phyloP scores from a whole-genome alignment of 371 early-diverging fungal genomes.

The Sporodiniella umbellata region DNA sequence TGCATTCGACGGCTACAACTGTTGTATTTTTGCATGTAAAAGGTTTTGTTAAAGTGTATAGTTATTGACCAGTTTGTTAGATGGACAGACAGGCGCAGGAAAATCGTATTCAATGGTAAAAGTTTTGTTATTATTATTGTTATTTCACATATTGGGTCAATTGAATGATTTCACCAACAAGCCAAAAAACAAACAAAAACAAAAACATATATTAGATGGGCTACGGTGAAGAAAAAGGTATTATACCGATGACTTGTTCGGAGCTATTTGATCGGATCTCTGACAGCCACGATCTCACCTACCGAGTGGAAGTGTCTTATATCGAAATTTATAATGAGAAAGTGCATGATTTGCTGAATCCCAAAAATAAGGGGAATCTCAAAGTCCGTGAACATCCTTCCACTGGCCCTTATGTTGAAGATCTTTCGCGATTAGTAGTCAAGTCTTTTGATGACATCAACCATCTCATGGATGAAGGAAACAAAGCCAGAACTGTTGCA shows the following conservation, averaged over 20 bases:
- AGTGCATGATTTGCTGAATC: slow-evolving; percentile 87
- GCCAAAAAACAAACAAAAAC: not conserved
- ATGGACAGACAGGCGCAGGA: slow-evolving; percentile 87
- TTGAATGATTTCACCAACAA: no score
- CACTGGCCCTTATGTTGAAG: slow-evolving; percentile 90
- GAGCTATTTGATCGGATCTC: slow-evolving; percentile 72
- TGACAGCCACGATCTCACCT: slow-evolving; percentile 49
- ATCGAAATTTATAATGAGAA: slow-evolving; percentile 87
- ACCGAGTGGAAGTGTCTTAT: slow-evolving; percentile 82
- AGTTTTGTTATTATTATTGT: no score
- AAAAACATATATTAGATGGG: slow-evolving; percentile 45
- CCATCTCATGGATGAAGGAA: slow-evolving; percentile 85
- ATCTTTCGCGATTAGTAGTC: slow-evolving; percentile 79
- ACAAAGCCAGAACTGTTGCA: slow-evolving; percentile 88
- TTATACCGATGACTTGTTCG: slow-evolving; percentile 80
- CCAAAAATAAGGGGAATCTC: slow-evolving; percentile 76
- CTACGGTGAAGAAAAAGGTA: slow-evolving; percentile 73
- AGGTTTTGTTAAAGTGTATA: not conserved
- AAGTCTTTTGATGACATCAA: slow-evolving; percentile 73
- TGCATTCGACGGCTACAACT: slow-evolving; percentile 85
- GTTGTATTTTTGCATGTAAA: slow-evolving; percentile 85
- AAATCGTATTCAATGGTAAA: slow-evolving; percentile 78
- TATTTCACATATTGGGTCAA: no score
- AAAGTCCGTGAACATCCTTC: slow-evolving; percentile 88
- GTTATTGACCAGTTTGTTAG: slow-evolving; percentile 24